Evolutionary conservation across 2,329 filamentous ascomycete species (phyloP).

Genomic region (Metarhizium sp.): DNA sequence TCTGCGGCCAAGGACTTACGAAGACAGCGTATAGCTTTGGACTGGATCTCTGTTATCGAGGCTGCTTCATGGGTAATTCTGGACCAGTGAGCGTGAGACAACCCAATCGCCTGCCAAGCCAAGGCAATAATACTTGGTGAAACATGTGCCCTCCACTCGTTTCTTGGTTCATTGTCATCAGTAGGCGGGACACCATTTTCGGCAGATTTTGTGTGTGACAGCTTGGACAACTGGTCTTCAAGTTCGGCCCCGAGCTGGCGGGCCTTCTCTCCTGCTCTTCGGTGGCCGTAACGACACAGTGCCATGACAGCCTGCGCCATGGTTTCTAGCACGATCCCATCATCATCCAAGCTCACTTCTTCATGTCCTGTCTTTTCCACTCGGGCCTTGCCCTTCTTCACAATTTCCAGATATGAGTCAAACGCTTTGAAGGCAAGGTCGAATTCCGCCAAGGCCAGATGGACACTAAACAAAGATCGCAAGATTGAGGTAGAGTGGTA

Average conservation of each 20-base stretch:
- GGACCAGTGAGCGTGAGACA: slow-evolving; percentile 82
- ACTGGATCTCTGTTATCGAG: slow-evolving; percentile 62
- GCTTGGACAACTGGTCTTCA: slow-evolving; percentile 64
- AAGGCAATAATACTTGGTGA: slow-evolving; percentile 54
- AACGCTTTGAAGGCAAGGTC: slow-evolving; percentile 85
- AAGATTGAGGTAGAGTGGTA: slow-evolving; percentile 91
- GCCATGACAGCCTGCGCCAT: slow-evolving; percentile 71
- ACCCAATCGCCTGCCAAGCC: slow-evolving; percentile 76
- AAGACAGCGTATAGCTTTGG: slow-evolving; percentile 67
- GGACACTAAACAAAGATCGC: slow-evolving; percentile 77
- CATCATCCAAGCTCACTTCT: slow-evolving; percentile 67
- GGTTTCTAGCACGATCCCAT: slow-evolving; percentile 67
- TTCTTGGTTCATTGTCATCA: slow-evolving; percentile 18
- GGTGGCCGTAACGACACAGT: slow-evolving; percentile 72
- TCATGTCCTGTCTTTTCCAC: slow-evolving; percentile 67
- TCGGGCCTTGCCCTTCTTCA: slow-evolving; percentile 75
- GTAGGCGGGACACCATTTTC: slow-evolving; percentile 19
- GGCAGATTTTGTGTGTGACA: slow-evolving; percentile 23
- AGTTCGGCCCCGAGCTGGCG: slow-evolving; percentile 60
- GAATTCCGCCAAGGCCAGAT: slow-evolving; percentile 82
- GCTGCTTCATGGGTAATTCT: slow-evolving; percentile 68
- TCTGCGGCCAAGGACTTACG: slow-evolving; percentile 63
- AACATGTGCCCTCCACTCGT: slow-evolving; percentile 34
- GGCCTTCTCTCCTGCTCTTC: slow-evolving; percentile 69
- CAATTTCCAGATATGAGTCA: slow-evolving; percentile 83